Percentiles rank a stretch among this genome's conserved stretches.
These are phyloP conservation scores for Euphrasia arctica DNA, from an alignment of 305 asterid species.

Conservation along the genomic window DNA sequence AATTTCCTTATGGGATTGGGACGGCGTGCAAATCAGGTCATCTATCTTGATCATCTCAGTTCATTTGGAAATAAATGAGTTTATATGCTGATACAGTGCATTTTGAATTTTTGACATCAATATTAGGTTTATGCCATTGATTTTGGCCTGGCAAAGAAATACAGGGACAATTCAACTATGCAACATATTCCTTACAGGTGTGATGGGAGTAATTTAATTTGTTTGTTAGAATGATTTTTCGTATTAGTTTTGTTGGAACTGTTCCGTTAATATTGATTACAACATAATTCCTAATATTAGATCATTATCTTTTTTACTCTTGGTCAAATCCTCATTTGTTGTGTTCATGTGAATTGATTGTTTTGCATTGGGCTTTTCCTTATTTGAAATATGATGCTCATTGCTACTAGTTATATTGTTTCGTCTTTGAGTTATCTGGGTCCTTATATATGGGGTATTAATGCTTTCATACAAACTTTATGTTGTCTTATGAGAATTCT, in stretches of 20 bases:
- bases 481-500: not conserved
- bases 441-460: not conserved
- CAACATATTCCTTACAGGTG: slow-evolving; percentile 95
- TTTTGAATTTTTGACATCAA: slow-evolving; percentile 5
- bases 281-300: slow-evolving; percentile 16
- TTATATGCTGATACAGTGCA: slow-evolving; percentile 22
- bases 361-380: not conserved
- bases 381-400: too few relatives aligned
- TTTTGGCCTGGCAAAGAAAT: slow-evolving; percentile 93
- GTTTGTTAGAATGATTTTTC: not conserved
- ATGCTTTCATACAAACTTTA: not conserved
- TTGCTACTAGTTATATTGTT: too few relatives aligned
- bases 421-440: not conserved
- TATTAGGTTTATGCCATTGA: slow-evolving; percentile 83
- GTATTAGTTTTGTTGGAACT: slow-evolving; percentile 1
- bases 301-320: not conserved
- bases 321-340: slow-evolving; percentile 21
- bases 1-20: slow-evolving; percentile 98
- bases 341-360: slow-evolving; percentile 25
- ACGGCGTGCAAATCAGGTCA: slow-evolving; percentile 91
- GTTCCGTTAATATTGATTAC: slow-evolving; percentile 15
- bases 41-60: slow-evolving; percentile 19
- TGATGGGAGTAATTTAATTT: slow-evolving; percentile 21
- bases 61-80: slow-evolving; percentile 8
- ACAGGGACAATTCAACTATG: slow-evolving; percentile 67